Percentiles rank a stretch among this genome's conserved stretches.
Conservation (phyloP, 1,139 yeast genomes). For the Geotrichum candidum region DNA sequence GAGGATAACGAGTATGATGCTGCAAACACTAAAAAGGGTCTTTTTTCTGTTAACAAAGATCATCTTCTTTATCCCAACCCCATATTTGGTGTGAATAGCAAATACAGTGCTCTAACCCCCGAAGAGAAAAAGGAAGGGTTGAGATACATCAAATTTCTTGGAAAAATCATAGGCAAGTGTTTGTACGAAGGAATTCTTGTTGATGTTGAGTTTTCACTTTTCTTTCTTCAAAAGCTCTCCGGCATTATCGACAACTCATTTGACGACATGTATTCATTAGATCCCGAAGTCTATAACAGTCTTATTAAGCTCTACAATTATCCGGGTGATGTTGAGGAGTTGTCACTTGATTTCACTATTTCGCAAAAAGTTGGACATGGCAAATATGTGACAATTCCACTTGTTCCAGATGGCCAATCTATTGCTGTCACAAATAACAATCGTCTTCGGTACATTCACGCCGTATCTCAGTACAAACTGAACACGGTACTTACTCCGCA, state of each 20-base stretch:
- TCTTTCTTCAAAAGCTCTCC: constrained; percentile 70
- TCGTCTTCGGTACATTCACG: constrained; percentile 67
- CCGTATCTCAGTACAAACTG: constrained; percentile 71
- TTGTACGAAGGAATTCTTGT: constrained; percentile 77
- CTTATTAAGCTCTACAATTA: constrained; percentile 58
- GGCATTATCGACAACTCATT: constrained; percentile 49
- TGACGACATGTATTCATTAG: constrained; percentile 72
- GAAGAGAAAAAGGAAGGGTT: constrained; percentile 36
- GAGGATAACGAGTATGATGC: constrained; percentile 23
- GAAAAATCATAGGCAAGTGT: constrained; percentile 82
- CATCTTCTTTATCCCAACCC: constrained; percentile 74
- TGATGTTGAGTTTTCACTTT: constrained; percentile 81
- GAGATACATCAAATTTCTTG: constrained; percentile 55
- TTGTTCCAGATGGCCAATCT: constrained; percentile 55
- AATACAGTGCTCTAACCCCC: constrained; percentile 18
- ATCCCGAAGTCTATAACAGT: constrained; percentile 58
- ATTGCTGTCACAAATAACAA: constrained; percentile 55
- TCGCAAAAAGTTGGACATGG: constrained; percentile 42
- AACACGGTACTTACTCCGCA: constrained; percentile 58
- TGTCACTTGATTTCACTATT: constrained; percentile 64
- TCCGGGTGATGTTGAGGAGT: constrained; percentile 49
- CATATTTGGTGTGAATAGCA: constrained; percentile 38
- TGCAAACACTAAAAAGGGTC: constrained; percentile 27
- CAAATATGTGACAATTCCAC: constrained; percentile 44
- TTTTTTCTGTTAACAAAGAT: constrained; percentile 51